Base-by-base conservation (phyloP, 1,139 yeast species). In the Blastobotrys ciferrii region DNA sequence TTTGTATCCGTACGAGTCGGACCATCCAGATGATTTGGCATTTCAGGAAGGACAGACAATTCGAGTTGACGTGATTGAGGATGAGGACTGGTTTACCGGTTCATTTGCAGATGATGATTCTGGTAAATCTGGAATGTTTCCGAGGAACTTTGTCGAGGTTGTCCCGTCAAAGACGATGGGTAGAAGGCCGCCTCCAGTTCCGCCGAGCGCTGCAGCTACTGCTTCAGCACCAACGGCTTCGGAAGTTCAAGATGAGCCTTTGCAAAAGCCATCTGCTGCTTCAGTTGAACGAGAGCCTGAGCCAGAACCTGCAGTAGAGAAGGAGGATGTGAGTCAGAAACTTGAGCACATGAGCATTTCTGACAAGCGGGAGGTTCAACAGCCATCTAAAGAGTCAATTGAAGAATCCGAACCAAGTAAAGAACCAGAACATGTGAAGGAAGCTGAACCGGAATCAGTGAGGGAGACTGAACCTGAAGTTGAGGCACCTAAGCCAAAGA, bases 1-100 rank as follows among this genome's bases (percentile, higher is more conserved):
- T 4, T 65, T 84, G 41, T 87, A 74, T 61, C 85, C 83, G 49
- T 87, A 87, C 69, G 71, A 74, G 52, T 85, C 95, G 5, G 95
- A 84, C 37, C 85, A 77, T 58, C 89, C 83, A 30, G 98, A 89
- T 62, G 98, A 92, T 66, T 76, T 92, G 64, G 72, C 77, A 33
- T 89, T 92, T 58, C 66, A 67, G 1, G 78, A 73, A 4, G 92
- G 86, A 15, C 88, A 85, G 63, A 57, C 77, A 40, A 84, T 92
- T 53, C 77, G 81, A 4, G 96, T 92, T 17, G 80, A 82, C 2
- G 80, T 78, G 25, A 73, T 86, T 51, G 96, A 88, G 60, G 97
- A 89, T 62, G 95, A 80, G 6, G 96, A 91, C 56, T 92, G 98
- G 98, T 85, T 78, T 62, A 72, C 78, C 38, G 98, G 98, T 1